A percentile compares a stretch with the other conserved stretches of the same genome.
phyloP scores from a whole-genome alignment of 768 basidiomycete species.

The Peribolospora baueri region DNA sequence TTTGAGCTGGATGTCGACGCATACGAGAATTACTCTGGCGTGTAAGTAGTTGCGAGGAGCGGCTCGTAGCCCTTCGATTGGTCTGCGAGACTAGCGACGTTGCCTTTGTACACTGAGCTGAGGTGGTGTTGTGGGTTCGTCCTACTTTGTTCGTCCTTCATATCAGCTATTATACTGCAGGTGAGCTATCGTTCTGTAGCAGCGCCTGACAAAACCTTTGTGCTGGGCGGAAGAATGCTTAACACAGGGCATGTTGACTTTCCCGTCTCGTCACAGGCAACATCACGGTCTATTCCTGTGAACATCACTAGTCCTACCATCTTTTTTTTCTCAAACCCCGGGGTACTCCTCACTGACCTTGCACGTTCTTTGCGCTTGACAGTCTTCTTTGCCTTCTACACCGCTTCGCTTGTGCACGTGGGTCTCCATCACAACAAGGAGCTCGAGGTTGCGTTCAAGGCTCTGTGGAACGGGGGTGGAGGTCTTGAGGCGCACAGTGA shows the following conservation, averaged over 20 bases:
- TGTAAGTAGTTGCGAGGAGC: constrained; percentile 12
- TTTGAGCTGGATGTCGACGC: constrained; percentile 18
- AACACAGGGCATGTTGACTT: too few species aligned
- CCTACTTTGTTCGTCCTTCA: too few species aligned
- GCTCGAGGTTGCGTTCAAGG: constrained; percentile 28
- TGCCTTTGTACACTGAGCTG: too few species aligned
- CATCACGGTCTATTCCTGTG: constrained; percentile 22
- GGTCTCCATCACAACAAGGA: constrained; percentile 36
- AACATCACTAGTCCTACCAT: too few species aligned
- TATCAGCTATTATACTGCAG: too few species aligned
- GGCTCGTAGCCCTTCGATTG: too few species aligned
- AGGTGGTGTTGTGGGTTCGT: too few species aligned
- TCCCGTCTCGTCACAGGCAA: constrained; percentile 16
- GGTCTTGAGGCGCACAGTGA: constrained; percentile 19
- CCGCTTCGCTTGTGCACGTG: constrained; percentile 23
- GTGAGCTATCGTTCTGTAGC: too few species aligned
- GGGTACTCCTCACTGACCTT: not conserved
- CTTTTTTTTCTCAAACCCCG: constrained; percentile 6
- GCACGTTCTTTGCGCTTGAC: too few species aligned
- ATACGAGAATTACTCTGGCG: constrained; percentile 22
- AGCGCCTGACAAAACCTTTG: too few species aligned
- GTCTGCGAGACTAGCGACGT: too few species aligned
- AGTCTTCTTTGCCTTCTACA: constrained; percentile 26
- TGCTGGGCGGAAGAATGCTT: too few species aligned
- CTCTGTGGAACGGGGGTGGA: constrained; percentile 28